Evolutionary conservation across 2,329 filamentous ascomycete genomes (phyloP), one percentile per base, ranked within the genome.

Genomic region (Exophiala mesophila): DNA sequence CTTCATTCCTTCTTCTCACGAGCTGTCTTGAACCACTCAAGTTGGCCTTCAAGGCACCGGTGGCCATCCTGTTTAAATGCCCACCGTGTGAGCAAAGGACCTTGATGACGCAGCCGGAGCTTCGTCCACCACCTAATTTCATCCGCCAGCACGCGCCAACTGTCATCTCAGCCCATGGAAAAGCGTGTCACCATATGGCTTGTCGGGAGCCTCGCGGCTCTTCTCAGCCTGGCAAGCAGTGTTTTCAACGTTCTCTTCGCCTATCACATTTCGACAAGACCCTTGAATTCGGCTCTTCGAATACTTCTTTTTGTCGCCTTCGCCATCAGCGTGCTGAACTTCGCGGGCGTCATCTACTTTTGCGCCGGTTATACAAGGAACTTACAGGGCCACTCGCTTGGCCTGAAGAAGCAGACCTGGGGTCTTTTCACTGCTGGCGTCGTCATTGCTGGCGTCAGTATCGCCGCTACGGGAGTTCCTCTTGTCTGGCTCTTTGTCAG

Each of bases 191-290:
- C 15, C 41, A 30, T 54, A 29, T 54, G 52, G 50, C 41, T 44
- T n/a, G 38, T 50, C 20, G 55, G 40, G 36, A 36, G 32, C 34
- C 39, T 50, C 20, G 44, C 48, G 19, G 39, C 45, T 23, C 17
- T 43, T 28, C 49, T 50, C 19, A 43, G 41, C 23, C 48, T 50
- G 19, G 49, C 39, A 13, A 53, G 44, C 36, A 45, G 37, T 16
- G 34, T 50, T n/a, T 33, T 56, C 3, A 50, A 54, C 28, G 38
- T 53, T 29, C 28, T 53, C 30, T 38, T 55, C 21, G 55, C 51
- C 23, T 38, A 38, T 9, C 44, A 39, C 16, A 30, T 51, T 17
- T 36, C 35, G 13, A 24, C 46, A 15, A 17, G 19, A n/a, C 10
- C 31, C 12, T 26, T 36, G 5, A 33, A 55, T 8, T 17, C 38